phyloP scores from a whole-genome alignment of 306 rosid genomes.

The Glycyrrhiza uralensis region DNA sequence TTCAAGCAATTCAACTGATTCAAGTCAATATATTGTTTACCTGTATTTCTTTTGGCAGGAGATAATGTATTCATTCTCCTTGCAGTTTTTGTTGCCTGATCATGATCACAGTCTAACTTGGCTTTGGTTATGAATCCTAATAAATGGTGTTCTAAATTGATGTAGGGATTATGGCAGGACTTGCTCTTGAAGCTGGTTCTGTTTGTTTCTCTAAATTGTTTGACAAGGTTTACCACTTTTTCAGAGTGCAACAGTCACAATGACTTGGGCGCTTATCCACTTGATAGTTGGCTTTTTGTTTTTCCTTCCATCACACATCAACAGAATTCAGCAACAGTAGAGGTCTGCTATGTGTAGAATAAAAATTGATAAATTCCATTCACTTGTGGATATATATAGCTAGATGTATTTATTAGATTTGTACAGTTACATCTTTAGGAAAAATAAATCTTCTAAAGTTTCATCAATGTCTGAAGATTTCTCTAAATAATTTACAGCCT shows the following conservation, averaged over 20 bases:
- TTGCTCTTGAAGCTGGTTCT: constrained; percentile 28
- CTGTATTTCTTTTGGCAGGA: background rate
- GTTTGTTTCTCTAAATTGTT: constrained; percentile 25
- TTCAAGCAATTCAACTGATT: background rate
- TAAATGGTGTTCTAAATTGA: constrained; percentile 9
- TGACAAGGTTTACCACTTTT: constrained; percentile 22
- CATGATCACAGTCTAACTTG: background rate
- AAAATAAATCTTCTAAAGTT: constrained; percentile 35
- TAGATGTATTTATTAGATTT: constrained; percentile 39
- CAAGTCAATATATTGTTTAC: background rate
- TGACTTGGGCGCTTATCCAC: background rate
- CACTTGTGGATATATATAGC: constrained; percentile 49
- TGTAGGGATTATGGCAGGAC: constrained; percentile 38
- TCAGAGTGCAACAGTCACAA: constrained; percentile 24
- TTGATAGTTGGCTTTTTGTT: constrained; percentile 18
- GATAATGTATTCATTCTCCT: background rate
- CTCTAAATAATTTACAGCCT: constrained; percentile 6
- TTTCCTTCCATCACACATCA: constrained; percentile 16
- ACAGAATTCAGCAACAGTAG: constrained; percentile 35
- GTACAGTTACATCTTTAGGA: constrained; percentile 56
- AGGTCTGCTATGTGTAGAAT: constrained; percentile 49
- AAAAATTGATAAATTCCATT: constrained; percentile 44
- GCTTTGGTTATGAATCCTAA: background rate
- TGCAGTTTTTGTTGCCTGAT: background rate
- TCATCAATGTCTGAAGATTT: constrained; percentile 11